phyloP scores from a whole-genome alignment of 148 eudicot species.

The Cornus florida region DNA sequence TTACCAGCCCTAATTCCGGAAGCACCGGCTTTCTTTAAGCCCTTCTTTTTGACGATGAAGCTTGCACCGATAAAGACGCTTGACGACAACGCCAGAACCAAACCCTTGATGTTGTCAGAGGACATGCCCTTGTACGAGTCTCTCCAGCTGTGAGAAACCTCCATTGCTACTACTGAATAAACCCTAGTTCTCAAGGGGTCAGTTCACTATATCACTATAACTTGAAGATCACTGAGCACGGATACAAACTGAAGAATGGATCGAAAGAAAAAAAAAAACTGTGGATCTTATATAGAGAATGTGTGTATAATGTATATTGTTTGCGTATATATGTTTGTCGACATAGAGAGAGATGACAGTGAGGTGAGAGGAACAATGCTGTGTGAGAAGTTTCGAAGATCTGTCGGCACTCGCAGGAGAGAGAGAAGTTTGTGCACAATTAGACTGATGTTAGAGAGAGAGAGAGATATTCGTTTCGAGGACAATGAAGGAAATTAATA shows the following conservation, averaged over 20 bases:
- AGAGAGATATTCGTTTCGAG: background rate
- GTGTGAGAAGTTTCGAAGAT: background rate
- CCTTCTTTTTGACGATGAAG: slow-evolving; percentile 59
- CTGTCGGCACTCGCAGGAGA: slow-evolving; percentile 2
- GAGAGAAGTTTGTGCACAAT: too few species aligned
- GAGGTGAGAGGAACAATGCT: too few species aligned
- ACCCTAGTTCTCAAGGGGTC: slow-evolving; percentile 11
- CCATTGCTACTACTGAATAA: slow-evolving; percentile 6
- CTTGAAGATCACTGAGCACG: background rate
- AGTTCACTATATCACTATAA: background rate
- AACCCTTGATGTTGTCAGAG: slow-evolving; percentile 54
- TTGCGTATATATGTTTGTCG: background rate
- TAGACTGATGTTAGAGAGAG: too few species aligned
- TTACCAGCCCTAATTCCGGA: slow-evolving; percentile 52
- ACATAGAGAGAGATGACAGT: background rate
- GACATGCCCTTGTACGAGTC: slow-evolving; percentile 53
- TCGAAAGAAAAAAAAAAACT: background rate
- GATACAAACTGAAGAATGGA: too few species aligned
- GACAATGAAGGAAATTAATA: too few species aligned
- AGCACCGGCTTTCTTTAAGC: slow-evolving; percentile 52
- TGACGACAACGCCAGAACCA: slow-evolving; percentile 48
- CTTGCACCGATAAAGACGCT: slow-evolving; percentile 57
- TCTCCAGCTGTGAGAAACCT: slow-evolving; percentile 21
- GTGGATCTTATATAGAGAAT: background rate
- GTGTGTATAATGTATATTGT: background rate